A percentile compares a stretch with the other conserved stretches of the same genome.
Conservation (phyloP, 345 rosid species). For the Eucalyptus pauciflora region DNA sequence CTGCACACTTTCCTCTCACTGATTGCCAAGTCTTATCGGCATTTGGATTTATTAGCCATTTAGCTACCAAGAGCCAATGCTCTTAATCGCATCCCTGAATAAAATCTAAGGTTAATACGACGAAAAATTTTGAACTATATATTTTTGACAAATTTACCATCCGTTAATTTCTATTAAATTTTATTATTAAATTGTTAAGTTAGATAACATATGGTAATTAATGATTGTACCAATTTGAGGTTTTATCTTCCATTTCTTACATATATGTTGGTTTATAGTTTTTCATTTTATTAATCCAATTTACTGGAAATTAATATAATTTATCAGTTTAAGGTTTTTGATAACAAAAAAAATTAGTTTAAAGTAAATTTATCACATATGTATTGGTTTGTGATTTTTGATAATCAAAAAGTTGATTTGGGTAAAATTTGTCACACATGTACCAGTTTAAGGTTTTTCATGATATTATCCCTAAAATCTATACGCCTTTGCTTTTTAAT, state of each 20-base stretch:
- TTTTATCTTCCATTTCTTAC: no score
- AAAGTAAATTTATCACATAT: no score
- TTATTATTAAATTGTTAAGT: accelerated
- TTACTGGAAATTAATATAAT: accelerated
- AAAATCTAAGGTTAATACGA: not conserved
- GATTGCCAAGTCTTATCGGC: accelerated
- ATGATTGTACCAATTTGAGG: accelerated
- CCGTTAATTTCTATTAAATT: accelerated
- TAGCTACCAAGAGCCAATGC: not conserved
- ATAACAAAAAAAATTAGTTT: no score
- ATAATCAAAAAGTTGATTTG: accelerated
- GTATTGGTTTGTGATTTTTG: no score
- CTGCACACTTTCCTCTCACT: not conserved
- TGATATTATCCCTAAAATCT: not conserved
- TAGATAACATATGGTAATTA: no score
- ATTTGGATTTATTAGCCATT: not conserved
- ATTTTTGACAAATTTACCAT: no score
- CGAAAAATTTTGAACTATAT: accelerated
- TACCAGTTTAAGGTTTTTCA: accelerated
- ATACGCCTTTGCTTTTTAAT: not conserved
- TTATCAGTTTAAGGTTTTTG: no score
- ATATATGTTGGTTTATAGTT: no score
- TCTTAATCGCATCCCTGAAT: not conserved
- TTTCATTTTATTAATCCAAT: no score
- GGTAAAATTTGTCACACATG: accelerated